Conservation (phyloP, 2,329 filamentous ascomycete genomes). For the Didymella keratinophila region DNA sequence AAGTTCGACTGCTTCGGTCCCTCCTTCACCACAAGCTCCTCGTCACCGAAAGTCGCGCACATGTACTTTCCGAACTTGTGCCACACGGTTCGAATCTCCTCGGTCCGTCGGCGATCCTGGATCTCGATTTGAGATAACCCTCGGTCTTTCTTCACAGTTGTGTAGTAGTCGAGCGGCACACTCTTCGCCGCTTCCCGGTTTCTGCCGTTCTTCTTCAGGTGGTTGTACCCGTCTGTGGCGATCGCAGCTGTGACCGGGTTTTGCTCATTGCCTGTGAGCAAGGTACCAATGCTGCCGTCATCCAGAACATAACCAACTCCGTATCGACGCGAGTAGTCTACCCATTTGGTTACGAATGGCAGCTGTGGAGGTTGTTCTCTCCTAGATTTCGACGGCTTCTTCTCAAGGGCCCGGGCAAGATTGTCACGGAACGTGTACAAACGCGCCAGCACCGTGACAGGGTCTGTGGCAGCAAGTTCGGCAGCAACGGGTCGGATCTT, state of each 20-base stretch:
- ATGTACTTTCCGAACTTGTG: conserved; percentile 78
- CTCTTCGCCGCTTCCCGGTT: conserved; percentile 56
- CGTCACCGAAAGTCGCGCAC: conserved; percentile 55
- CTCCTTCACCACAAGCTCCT: conserved; percentile 58
- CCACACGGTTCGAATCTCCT: conserved; percentile 65
- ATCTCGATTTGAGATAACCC: conserved; percentile 71
- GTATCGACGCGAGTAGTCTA: conserved; percentile 88
- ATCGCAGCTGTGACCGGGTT: conserved; percentile 74
- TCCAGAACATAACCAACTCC: conserved; percentile 84
- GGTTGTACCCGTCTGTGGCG: conserved; percentile 73
- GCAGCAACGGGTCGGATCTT: conserved; percentile 36
- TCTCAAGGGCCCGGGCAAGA: conserved; percentile 54
- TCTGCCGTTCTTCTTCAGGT: conserved; percentile 73
- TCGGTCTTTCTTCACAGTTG: conserved; percentile 68
- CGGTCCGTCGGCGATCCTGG: conserved; percentile 64
- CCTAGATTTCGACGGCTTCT: conserved; percentile 45
- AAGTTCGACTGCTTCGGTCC: conserved; percentile 59
- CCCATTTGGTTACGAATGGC: conserved; percentile 76
- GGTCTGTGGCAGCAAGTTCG: conserved; percentile 53
- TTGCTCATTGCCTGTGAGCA: conserved; percentile 57
- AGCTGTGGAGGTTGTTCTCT: conserved; percentile 61
- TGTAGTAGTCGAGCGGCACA: conserved; percentile 72
- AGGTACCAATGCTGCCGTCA: conserved; percentile 79
- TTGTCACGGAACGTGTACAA: conserved; percentile 57
- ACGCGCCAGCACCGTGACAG: conserved; percentile 55